Evolutionary conservation across 371 early-diverging fungal species (phyloP), one percentile per base, ranked within the genome.

Genomic region (Choanephora cucurbitarum): DNA sequence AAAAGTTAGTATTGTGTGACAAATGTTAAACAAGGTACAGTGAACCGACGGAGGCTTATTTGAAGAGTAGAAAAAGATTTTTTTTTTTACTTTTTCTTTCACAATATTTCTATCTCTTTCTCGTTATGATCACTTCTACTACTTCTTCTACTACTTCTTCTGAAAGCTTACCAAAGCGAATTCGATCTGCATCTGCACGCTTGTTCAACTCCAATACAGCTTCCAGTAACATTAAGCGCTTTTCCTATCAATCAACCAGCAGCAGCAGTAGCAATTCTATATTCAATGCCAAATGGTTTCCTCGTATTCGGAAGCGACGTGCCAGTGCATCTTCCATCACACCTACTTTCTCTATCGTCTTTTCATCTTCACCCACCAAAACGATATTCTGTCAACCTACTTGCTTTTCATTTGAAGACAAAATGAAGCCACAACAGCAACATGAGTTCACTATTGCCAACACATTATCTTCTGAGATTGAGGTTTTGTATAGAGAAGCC

Each of bases 171-270:
- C 63, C 63, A 21, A 62, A 57, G 19, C 21, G 63, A 28, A 47
- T 62, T 19, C 37, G 63, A 43, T 62, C 57, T 17, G 57, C 24
- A 31, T 62, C 63, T 44, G 63, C 63, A 17, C 55, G 50, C 11
- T 28, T 62, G 19, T 62, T 62, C n/a, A 23, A 52, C 13, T 43
- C 28, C 7, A 28, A 7, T 28, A 7, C 28, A 28, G 7, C 3
- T 7, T 5, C 28, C 47, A 33, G 37, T 37, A n/a, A 53, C 22
- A 28, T 31, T 28, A 57, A 57, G 11, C 57, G 51, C 13, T 37
- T 40, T 14, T 52, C 57, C 6, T 43, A 49, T 41, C 47, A 60
- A 19, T 52, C 48, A 3, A 56, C 40, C 48, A 42, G 41, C 5
- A 34, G 28, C 44, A 44, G 13, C 23, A 31, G 21, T 28, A 23